Conservation (phyloP, 345 rosid species). For the Dipteronia dyeriana region DNA sequence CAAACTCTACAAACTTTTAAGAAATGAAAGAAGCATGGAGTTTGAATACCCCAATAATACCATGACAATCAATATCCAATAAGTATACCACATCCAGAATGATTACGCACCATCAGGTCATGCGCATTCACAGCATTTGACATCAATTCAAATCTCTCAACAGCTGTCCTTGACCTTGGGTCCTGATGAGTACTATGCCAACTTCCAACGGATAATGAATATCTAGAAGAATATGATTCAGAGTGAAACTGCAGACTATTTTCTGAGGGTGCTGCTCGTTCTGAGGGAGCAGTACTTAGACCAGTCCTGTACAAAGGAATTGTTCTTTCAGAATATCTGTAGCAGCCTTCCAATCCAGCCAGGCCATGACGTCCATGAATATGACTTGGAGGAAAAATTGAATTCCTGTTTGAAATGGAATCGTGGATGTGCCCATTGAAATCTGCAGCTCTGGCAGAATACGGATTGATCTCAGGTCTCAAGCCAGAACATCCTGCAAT, state of each 20-base stretch:
- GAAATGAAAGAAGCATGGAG: too few species aligned
- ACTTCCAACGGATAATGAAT: constrained; percentile 21
- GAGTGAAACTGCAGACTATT: constrained; percentile 17
- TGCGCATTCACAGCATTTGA: constrained; percentile 20
- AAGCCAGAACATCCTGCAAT: constrained; percentile 24
- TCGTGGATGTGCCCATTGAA: constrained; percentile 16
- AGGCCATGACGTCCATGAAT: constrained; percentile 10
- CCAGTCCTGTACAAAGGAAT: constrained; percentile 13
- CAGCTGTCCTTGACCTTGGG: constrained; percentile 25
- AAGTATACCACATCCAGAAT: not conserved
- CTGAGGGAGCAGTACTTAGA: constrained; percentile 9
- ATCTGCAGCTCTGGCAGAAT: constrained; percentile 22
- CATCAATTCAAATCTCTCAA: constrained; percentile 24
- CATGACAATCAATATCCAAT: not conserved
- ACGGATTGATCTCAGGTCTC: constrained; percentile 27
- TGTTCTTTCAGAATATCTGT: constrained; percentile 16
- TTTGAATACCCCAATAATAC: not conserved
- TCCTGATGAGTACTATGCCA: constrained; percentile 32
- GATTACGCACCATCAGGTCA: constrained; percentile 27
- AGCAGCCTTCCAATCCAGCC: constrained; percentile 1
- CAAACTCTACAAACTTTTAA: too few species aligned
- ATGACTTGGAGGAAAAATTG: constrained; percentile 16
- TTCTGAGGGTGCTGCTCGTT: constrained; percentile 17
- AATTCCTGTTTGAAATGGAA: constrained; percentile 29
- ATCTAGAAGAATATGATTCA: constrained; percentile 27